Conservation (phyloP, 495 filamentous ascomycete genomes). For the Penicillium mononematosum region DNA sequence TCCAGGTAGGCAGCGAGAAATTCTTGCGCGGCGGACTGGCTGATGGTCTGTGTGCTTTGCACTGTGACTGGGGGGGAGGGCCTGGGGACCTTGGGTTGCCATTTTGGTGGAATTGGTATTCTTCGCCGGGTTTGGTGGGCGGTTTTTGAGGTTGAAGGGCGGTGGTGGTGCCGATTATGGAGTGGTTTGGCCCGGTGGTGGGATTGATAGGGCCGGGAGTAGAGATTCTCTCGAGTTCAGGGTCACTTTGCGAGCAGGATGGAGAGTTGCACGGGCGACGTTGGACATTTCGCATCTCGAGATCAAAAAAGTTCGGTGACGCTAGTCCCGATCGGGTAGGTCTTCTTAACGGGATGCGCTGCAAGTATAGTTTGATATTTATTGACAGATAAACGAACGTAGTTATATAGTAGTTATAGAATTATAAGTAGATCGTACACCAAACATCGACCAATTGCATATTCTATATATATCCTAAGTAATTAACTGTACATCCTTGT, state of each 20-base stretch:
- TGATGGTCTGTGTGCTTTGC: conserved; percentile 46
- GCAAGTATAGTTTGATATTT: neutral
- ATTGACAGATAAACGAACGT: neutral
- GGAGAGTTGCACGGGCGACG: conserved; percentile 12
- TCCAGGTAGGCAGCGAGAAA: conserved; percentile 60
- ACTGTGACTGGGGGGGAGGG: conserved; percentile 48
- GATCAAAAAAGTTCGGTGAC: conserved; percentile 30
- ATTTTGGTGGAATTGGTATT: conserved; percentile 29
- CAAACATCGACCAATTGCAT: neutral
- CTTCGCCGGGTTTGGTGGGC: neutral
- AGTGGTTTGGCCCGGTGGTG: neutral
- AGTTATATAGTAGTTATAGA: neutral
- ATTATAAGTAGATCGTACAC: neutral
- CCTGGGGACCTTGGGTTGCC: conserved; percentile 41
- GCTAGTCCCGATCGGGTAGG: conserved; percentile 30
- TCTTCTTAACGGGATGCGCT: conserved; percentile 6
- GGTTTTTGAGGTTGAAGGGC: neutral
- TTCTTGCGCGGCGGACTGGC: conserved; percentile 52
- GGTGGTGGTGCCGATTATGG: neutral
- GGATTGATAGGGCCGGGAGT: neutral
- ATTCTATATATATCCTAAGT: neutral
- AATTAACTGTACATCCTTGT: neutral
- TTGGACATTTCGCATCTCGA: conserved; percentile 17
- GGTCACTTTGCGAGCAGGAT: conserved; percentile 10
- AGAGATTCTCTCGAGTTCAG: neutral